Evolutionary conservation across 192 early-diverging fungal species (phyloP).

Genomic region (Mortierella claussenii): DNA sequence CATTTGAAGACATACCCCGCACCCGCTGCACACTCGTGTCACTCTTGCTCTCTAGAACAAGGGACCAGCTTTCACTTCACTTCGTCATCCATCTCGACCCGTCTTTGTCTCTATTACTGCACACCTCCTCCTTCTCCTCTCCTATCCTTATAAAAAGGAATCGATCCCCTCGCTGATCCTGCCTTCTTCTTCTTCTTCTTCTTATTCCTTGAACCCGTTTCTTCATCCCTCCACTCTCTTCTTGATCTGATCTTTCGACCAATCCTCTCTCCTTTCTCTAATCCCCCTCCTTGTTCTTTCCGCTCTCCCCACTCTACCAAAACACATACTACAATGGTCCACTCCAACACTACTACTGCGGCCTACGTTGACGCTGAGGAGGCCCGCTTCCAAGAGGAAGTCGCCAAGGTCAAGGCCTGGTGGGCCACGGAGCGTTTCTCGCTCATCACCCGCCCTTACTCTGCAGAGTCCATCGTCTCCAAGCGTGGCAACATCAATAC

Average conservation of each 20-base stretch:
- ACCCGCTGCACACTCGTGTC: too few species aligned
- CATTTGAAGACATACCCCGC: background rate
- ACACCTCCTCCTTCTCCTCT: background rate
- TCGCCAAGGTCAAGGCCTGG: constrained; percentile 86
- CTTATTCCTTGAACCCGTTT: background rate
- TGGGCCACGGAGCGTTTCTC: constrained; percentile 88
- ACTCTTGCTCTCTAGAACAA: too few species aligned
- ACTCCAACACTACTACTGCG: constrained; percentile 48
- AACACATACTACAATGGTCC: constrained; percentile 34
- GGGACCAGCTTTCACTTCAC: background rate
- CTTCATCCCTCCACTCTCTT: background rate
- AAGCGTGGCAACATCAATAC: constrained; percentile 87
- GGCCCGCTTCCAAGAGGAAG: constrained; percentile 80
- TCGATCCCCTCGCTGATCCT: background rate
- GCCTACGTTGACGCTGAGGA: constrained; percentile 70
- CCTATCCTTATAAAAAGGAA: background rate
- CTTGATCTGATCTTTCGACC: constrained; percentile 1
- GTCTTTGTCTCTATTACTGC: background rate
- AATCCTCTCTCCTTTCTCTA: constrained; percentile 13
- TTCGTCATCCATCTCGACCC: background rate
- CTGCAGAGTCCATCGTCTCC: constrained; percentile 82
- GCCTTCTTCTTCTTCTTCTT: constrained; percentile 6
- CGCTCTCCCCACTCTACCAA: background rate
- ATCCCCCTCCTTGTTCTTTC: background rate
- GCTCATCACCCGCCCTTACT: constrained; percentile 86